phyloP scores from a whole-genome alignment of 306 rosid species.

The Quercus bicolor region DNA sequence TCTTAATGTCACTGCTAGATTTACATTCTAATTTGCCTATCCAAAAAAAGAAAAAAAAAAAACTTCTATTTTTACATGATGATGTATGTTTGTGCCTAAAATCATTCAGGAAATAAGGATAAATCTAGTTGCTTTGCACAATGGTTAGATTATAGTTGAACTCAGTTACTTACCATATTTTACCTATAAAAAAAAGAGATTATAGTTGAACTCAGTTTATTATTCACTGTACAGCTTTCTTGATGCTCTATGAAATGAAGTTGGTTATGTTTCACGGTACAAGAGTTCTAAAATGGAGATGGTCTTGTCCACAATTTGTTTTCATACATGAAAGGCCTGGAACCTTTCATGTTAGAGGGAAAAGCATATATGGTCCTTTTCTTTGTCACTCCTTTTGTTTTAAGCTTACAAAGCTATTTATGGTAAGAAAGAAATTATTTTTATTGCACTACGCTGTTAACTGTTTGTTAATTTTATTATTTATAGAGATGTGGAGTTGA shows the following conservation, averaged over 20 bases:
- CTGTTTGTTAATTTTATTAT: slow-evolving; percentile 8
- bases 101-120: neutral
- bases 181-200: no score
- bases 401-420: neutral
- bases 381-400: neutral
- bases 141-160: neutral
- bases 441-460: neutral
- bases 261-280: neutral
- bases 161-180: neutral
- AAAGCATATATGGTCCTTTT: neutral
- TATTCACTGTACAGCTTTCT: neutral
- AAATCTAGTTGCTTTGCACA: neutral
- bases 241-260: neutral
- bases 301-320: neutral
- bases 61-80: neutral
- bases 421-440: neutral
- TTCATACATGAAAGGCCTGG: neutral
- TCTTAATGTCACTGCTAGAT: neutral
- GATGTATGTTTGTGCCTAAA: neutral
- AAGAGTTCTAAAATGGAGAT: neutral
- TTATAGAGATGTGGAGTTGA: slow-evolving; percentile 85
- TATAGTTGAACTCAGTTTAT: neutral
- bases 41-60: no score
- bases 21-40: neutral
- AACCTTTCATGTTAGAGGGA: neutral